Base-by-base conservation (phyloP, 305 asterid species). In the Coffea humblotiana region DNA sequence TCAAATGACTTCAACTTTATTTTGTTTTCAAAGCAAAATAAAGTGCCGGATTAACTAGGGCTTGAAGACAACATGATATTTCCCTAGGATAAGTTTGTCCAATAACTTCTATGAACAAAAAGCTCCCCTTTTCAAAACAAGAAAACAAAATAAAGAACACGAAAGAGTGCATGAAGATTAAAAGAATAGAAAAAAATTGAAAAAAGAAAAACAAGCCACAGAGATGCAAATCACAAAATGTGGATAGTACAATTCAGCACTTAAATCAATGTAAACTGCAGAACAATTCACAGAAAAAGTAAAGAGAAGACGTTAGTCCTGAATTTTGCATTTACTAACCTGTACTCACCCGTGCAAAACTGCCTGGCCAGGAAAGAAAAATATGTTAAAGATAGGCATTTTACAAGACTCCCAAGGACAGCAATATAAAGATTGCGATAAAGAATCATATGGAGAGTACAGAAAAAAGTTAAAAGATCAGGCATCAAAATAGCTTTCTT, bases 301-400 rank as follows among this genome's bases (percentile, higher is more conserved):
- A 47, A 21, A 58, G 15, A 75, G 32, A 45, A 71, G 23, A 58
- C 5, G 35, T 16, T 32, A 27, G 18, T 54, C 61, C 37, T 9
- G 27, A 11, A 73, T 12, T 25, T 27, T 66, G 35, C 43, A 77
- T 29, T 29, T 16, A 87, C 91, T 74, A 7, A 92, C 99, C 98
- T 94, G 85, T 89, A 88, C 83, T 94, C 97, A 35, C 98, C 97
- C 0, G 98, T 95, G 90, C 99, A 95, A 78, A 95, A 91, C 84
- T 95, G 99, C 90, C 98, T 95, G 90, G 29, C 27, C 43, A 79
- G 84, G 61, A 68, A 71, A 77, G 63, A 35, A 29, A 78, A 75
- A 75, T 69, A 32, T 13, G 48, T 78, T 51, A 51, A 79, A 56
- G 71, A 48, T 49, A 48, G 0, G 70, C 18, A 74, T 25, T 27